phyloP scores from a whole-genome alignment of 164 flowering plant genomes.

The Magnolia officinalis region DNA sequence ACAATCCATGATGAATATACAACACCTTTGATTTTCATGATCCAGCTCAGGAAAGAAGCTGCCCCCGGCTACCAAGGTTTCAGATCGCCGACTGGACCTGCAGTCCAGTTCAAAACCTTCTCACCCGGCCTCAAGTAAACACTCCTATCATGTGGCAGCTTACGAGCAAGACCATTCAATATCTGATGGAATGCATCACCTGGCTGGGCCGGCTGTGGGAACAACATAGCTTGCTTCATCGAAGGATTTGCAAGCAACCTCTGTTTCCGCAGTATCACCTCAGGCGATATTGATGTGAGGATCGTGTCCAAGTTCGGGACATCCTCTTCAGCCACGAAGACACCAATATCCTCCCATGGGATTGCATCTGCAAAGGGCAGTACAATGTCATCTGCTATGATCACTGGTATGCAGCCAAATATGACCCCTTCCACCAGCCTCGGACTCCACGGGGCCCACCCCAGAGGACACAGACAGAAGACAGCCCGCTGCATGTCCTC shows the following conservation, averaged over 20 bases:
- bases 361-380: slow-evolving; percentile 95
- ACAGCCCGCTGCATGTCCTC: slow-evolving; percentile 98
- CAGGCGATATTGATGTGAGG: slow-evolving; percentile 78
- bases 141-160: slow-evolving; percentile 62
- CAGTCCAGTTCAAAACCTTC: slow-evolving; percentile 82
- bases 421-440: slow-evolving; percentile 92
- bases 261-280: slow-evolving; percentile 76
- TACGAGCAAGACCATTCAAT: slow-evolving; percentile 81
- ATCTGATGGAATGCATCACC: slow-evolving; percentile 97
- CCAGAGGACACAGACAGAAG: slow-evolving; percentile 91
- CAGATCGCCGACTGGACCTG: slow-evolving; percentile 66
- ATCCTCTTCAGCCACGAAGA: slow-evolving; percentile 79
- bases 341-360: slow-evolving; percentile 96
- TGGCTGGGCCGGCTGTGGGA: slow-evolving; percentile 81
- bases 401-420: slow-evolving; percentile 93
- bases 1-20: no score
- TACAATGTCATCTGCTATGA: slow-evolving; percentile 95
- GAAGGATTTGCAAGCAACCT: slow-evolving; percentile 86
- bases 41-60: no score
- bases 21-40: background rate
- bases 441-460: slow-evolving; percentile 99
- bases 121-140: slow-evolving; percentile 54
- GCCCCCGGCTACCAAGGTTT: slow-evolving; percentile 47
- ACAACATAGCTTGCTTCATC: slow-evolving; percentile 89
- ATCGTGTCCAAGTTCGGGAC: slow-evolving; percentile 85